Evolutionary conservation across 208 protist species (phyloP), one percentile per base, ranked within the genome.

Genomic region (Trypanosoma melophagium): DNA sequence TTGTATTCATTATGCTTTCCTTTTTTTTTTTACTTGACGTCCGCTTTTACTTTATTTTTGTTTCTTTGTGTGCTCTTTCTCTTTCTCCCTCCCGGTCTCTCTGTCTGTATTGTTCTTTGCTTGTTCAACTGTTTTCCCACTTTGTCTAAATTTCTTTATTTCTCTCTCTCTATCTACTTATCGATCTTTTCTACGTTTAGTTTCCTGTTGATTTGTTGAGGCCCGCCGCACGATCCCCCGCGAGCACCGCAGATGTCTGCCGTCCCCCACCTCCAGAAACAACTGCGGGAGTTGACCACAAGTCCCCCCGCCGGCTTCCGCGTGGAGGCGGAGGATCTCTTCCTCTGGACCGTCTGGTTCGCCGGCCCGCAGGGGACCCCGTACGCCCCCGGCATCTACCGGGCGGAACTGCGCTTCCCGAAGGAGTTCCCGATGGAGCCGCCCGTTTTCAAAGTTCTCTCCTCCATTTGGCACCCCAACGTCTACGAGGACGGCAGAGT

Each of bases 401-500:
- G 93, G 58, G 91, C 95, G 9, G 71, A 75, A 12, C 64, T 99
- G 35, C 84, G 71, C 0, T 99, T 99, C 78, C 92, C 97, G 7
- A 85, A 92, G 35, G 95, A 98, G 47, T 99, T 98, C 69, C 98
- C 98, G 16, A 98, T 98, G 84, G 80, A 85, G 64, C 98, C 98
- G 28, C 98, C 98, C 0, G 82, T 77, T 9, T 94, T 99, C 61
- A 83, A 86, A 25, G 98, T 99, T 55, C 65, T 95, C 7, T 98
- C 94, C 3, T 82, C 82, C 14, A 97, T 99, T 72, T 99, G 96
- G 95, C 98, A 99, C 83, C 98, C 98, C n/a, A 99, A 99, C 70
- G 88, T 96, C 40, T 99, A 98, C 66, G 47, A 66, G 10, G 91
- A 99, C 55, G 98, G 98, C 3, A 73, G 81, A 17, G 97, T 99